Percentiles rank a stretch among this genome's conserved stretches.
Conservation (phyloP, 805 yeast species). For the Myxozyma vanderwaltii region DNA sequence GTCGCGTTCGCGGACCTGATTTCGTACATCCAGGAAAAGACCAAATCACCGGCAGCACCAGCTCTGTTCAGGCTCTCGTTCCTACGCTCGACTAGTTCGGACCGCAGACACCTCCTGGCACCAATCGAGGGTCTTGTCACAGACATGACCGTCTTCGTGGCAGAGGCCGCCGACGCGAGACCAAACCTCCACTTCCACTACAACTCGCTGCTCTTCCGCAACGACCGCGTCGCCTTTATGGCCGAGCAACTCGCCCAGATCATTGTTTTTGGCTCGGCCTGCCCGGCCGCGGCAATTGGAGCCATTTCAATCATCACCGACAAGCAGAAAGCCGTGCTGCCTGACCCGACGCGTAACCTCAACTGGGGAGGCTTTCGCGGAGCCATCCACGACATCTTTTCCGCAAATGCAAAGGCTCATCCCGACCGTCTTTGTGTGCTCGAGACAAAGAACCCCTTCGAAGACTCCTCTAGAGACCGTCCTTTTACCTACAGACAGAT, state of each 20-base stretch:
- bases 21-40: slow-evolving; percentile 50
- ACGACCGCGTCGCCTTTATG: slow-evolving; percentile 66
- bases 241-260: slow-evolving; percentile 73
- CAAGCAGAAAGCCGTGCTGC: slow-evolving; percentile 63
- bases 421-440: slow-evolving; percentile 91
- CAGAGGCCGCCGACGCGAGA: slow-evolving; percentile 37
- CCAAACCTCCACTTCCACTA: slow-evolving; percentile 51
- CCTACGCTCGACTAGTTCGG: slow-evolving; percentile 18
- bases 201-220: slow-evolving; percentile 73
- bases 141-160: slow-evolving; percentile 61
- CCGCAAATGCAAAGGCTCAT: slow-evolving; percentile 75
- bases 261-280: slow-evolving; percentile 36
- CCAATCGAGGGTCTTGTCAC: slow-evolving; percentile 43
- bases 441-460: slow-evolving; percentile 77
- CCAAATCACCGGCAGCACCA: slow-evolving; percentile 60
- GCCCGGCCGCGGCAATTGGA: slow-evolving; percentile 53
- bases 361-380: slow-evolving; percentile 94
- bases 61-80: slow-evolving; percentile 55
- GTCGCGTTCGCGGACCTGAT: slow-evolving; percentile 62
- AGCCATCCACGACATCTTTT: slow-evolving; percentile 94
- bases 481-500: slow-evolving; percentile 83
- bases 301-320: slow-evolving; percentile 67
- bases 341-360: slow-evolving; percentile 83
- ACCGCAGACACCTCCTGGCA: slow-evolving; percentile 21
- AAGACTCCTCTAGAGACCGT: slow-evolving; percentile 56